phyloP scores from a whole-genome alignment of 2,329 filamentous ascomycete genomes.

The Xylariaceae sp. region DNA sequence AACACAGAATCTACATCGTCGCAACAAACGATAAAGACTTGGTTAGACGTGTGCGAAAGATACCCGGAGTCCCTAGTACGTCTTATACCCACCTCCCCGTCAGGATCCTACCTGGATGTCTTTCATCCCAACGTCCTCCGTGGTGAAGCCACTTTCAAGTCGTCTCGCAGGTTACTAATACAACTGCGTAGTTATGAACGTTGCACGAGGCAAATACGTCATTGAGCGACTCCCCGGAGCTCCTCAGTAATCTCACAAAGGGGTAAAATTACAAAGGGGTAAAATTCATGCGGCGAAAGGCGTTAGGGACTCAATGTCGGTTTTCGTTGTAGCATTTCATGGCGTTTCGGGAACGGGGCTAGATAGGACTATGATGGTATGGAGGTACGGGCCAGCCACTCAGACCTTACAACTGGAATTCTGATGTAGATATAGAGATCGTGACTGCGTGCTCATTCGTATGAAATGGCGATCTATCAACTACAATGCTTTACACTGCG shows the following conservation, averaged over 20 bases:
- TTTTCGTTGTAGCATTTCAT: no score
- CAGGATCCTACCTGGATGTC: background rate
- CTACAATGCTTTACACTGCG: no score
- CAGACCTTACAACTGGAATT: no score
- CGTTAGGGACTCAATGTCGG: no score
- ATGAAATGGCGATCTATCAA: no score
- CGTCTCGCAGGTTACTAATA: conserved; percentile 3
- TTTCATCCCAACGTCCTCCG: background rate
- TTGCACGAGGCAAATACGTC: conserved; percentile 85
- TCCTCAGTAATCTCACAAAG: conserved; percentile 46
- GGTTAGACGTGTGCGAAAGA: conserved; percentile 79
- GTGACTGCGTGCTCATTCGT: no score
- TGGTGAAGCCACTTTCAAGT: background rate
- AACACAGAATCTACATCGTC: conserved; percentile 1
- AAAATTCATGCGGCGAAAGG: no score
- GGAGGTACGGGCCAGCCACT: no score
- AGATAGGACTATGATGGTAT: no score
- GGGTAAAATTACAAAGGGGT: no score
- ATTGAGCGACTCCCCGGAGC: conserved; percentile 89
- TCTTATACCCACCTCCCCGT: background rate
- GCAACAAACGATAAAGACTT: conserved; percentile 70
- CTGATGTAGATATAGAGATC: no score
- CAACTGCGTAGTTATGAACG: conserved; percentile 56
- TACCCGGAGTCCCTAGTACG: conserved; percentile 57
- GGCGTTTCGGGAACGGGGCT: no score